Evolutionary conservation across 768 basidiomycete species (phyloP).

Genomic region (Tylopilus vinaceipallidus): DNA sequence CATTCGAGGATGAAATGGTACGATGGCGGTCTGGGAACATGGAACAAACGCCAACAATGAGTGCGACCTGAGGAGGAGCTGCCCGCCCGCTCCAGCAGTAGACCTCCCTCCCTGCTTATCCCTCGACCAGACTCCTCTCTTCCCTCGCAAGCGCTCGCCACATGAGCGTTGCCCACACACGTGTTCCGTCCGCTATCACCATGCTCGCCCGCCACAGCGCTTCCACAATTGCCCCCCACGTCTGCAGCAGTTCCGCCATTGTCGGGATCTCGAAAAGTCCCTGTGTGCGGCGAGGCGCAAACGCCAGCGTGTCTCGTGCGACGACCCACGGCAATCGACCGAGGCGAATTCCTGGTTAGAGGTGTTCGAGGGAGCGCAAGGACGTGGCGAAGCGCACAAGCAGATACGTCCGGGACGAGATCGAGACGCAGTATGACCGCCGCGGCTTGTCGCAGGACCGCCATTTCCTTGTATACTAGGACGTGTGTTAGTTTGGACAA

Average conservation of each 20-base stretch:
- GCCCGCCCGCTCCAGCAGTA: too few species aligned
- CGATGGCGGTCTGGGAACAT: too few species aligned
- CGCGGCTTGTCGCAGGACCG: conserved; percentile 24
- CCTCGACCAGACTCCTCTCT: too few species aligned
- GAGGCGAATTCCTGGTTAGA: conserved; percentile 26
- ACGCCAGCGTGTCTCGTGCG: conserved; percentile 13
- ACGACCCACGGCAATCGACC: neutral
- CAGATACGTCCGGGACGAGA: too few species aligned
- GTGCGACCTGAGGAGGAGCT: too few species aligned
- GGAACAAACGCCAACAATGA: too few species aligned
- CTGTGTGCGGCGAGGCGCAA: conserved; percentile 35
- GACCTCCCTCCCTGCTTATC: too few species aligned
- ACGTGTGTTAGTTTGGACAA: conserved; percentile 19
- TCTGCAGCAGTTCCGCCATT: too few species aligned
- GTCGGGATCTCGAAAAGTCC: too few species aligned
- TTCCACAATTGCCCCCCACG: conserved; percentile 58
- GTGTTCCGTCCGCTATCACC: conserved; percentile 20
- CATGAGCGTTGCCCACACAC: conserved; percentile 49
- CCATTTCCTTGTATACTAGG: conserved; percentile 16
- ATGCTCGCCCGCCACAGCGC: conserved; percentile 27
- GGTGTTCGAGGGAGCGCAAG: conserved; percentile 32
- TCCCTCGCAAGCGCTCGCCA: conserved; percentile 51
- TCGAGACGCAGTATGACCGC: conserved; percentile 38
- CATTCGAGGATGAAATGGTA: too few species aligned
- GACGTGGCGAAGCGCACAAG: too few species aligned